These are phyloP conservation scores for Hydnomerulius pinastri DNA, from an alignment of 768 basidiomycete species.

Conservation along the genomic window DNA sequence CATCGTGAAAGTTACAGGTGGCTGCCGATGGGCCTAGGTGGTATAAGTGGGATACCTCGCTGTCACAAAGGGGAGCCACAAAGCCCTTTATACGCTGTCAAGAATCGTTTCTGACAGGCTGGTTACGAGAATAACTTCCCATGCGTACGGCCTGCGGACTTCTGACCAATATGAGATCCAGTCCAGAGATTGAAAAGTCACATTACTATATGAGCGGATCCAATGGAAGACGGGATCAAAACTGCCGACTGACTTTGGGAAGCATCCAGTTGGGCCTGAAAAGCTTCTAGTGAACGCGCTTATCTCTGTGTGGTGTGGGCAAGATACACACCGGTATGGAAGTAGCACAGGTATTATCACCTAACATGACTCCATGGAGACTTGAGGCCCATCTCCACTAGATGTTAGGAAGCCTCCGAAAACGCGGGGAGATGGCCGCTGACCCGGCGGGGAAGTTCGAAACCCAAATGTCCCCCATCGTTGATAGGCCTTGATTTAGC, in stretches of 20 bases:
- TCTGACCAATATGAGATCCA: conserved; percentile 5
- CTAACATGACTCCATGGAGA: too few species aligned
- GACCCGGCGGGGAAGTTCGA: too few species aligned
- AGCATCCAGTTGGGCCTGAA: too few species aligned
- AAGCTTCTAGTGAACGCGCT: too few species aligned
- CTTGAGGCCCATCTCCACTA: too few species aligned
- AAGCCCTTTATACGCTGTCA: conserved; percentile 20
- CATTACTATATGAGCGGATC: background rate
- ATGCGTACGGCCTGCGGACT: background rate
- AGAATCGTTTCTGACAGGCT: background rate
- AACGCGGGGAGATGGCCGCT: too few species aligned
- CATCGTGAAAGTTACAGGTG: conserved; percentile 11
- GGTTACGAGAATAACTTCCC: conserved; percentile 11
- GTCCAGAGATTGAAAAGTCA: background rate
- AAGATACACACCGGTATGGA: too few species aligned
- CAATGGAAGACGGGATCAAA: background rate
- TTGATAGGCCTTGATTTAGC: too few species aligned
- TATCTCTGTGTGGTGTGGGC: too few species aligned
- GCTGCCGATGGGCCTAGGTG: conserved; percentile 1
- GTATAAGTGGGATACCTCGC: conserved; percentile 1
- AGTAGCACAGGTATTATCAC: too few species aligned
- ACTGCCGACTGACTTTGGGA: background rate
- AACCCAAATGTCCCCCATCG: too few species aligned
- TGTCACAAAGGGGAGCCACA: background rate
- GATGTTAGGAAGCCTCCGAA: too few species aligned